Percentiles rank a stretch among this genome's conserved stretches.
These are phyloP conservation scores for Neurospora sp. DNA, from an alignment of 495 filamentous ascomycete genomes.

Conservation along the genomic window DNA sequence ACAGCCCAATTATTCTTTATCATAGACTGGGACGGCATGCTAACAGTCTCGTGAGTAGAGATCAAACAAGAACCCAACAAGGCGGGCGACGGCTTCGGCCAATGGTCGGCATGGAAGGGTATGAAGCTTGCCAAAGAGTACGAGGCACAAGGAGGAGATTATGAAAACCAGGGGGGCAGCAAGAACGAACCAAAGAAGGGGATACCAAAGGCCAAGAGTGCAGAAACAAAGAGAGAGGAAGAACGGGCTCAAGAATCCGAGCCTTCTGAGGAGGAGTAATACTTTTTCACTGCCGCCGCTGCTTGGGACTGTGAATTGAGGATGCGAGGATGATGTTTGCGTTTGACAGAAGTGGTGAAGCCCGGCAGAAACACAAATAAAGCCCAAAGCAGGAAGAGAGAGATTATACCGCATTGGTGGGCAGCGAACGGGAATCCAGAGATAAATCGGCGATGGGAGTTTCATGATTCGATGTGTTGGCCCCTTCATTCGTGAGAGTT, in stretches of 20 bases:
- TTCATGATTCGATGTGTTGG: background rate
- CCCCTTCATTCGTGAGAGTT: background rate
- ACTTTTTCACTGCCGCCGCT: no score
- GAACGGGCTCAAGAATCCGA: background rate
- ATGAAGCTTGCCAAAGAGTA: slow-evolving; percentile 45
- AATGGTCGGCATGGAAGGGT: slow-evolving; percentile 51
- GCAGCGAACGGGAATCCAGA: background rate
- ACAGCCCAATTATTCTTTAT: background rate
- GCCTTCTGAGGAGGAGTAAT: slow-evolving; percentile 4
- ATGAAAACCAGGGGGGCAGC: slow-evolving; percentile 41
- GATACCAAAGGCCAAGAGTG: slow-evolving; percentile 30
- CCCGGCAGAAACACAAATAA: background rate
- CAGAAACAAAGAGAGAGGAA: slow-evolving; percentile 16
- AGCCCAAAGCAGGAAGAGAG: background rate
- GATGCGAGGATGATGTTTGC: background rate
- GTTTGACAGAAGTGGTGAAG: background rate
- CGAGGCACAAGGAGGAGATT: slow-evolving; percentile 41
- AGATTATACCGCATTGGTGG: background rate
- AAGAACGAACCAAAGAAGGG: slow-evolving; percentile 44
- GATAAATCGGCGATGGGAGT: background rate
- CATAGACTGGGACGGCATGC: background rate
- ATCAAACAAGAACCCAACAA: slow-evolving; percentile 45
- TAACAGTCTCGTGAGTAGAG: slow-evolving; percentile 17
- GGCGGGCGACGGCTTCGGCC: slow-evolving; percentile 42
- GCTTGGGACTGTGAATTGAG: no score